Conservation (phyloP, 768 basidiomycete species). For the Lactifluus hygrophoroides region DNA sequence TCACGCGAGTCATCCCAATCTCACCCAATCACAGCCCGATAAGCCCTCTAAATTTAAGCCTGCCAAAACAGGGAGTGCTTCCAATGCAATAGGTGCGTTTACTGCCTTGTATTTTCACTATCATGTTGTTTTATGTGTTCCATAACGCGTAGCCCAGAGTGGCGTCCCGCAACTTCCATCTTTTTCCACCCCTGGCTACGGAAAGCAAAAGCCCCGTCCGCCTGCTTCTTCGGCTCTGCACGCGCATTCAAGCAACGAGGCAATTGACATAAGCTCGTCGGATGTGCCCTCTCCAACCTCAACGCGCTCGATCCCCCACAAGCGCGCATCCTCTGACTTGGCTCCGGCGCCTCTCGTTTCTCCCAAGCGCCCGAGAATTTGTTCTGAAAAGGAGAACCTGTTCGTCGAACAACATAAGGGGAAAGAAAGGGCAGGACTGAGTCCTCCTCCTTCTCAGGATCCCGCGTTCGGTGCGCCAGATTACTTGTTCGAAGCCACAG, state of each 20-base stretch:
- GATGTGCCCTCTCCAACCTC: constrained; percentile 5
- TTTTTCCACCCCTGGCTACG: constrained; percentile 9
- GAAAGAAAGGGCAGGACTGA: constrained; percentile 1
- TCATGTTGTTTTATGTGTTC: neutral
- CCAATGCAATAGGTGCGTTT: neutral
- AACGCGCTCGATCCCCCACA: constrained; percentile 1
- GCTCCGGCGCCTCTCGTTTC: neutral
- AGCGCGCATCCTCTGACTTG: constrained; percentile 6
- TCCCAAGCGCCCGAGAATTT: constrained; percentile 7
- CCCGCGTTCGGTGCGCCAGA: neutral
- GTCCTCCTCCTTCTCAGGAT: neutral
- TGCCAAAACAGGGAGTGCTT: constrained; percentile 7
- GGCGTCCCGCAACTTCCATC: neutral
- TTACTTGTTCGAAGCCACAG: neutral
- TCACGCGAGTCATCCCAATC: neutral
- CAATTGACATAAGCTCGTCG: constrained; percentile 14
- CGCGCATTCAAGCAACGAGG: constrained; percentile 4
- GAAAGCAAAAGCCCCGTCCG: constrained; percentile 9
- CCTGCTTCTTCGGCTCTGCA: neutral
- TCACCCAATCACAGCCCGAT: neutral
- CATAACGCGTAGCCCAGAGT: neutral
- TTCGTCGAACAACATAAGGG: neutral
- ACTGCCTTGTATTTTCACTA: neutral
- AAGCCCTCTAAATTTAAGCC: constrained; percentile 20
- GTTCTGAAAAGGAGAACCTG: constrained; percentile 8